phyloP scores from a whole-genome alignment of 2,329 filamentous ascomycete species.

The Byssoonygena ceratinophila region DNA sequence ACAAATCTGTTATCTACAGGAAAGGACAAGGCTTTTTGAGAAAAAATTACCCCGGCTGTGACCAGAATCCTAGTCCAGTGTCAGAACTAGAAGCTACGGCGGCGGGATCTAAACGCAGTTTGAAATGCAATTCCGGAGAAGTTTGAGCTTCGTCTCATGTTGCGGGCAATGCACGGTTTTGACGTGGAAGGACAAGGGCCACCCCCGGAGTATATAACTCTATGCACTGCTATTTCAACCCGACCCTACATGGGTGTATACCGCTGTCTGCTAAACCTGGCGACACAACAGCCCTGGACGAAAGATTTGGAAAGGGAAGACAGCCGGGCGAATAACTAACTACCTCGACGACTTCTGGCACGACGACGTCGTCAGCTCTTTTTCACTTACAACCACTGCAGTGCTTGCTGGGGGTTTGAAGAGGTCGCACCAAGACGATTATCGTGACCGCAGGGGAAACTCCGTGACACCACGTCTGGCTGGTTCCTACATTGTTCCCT shows the following conservation, averaged over 20 bases:
- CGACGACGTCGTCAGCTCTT: background rate
- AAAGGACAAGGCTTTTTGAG: too few species aligned
- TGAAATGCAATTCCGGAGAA: background rate
- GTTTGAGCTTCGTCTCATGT: conserved; percentile 7
- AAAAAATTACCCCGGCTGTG: too few species aligned
- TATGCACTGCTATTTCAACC: background rate
- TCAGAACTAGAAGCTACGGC: background rate
- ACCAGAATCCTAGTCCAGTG: background rate
- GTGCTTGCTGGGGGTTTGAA: background rate
- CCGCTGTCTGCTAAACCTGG: background rate
- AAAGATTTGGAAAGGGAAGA: background rate
- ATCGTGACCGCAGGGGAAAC: background rate
- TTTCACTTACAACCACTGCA: background rate
- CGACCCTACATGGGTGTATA: background rate
- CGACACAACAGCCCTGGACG: background rate
- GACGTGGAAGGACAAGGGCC: background rate
- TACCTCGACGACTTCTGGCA: too few species aligned
- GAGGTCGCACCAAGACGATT: conserved; percentile 3
- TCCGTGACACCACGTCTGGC: background rate
- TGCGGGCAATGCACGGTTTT: background rate
- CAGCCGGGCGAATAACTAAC: too few species aligned
- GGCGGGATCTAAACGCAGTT: conserved; percentile 1
- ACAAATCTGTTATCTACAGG: too few species aligned
- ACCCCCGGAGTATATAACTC: background rate
- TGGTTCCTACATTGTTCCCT: background rate